Conservation (phyloP, 352 stramenopile species). For the Phytophthora sp. region DNA sequence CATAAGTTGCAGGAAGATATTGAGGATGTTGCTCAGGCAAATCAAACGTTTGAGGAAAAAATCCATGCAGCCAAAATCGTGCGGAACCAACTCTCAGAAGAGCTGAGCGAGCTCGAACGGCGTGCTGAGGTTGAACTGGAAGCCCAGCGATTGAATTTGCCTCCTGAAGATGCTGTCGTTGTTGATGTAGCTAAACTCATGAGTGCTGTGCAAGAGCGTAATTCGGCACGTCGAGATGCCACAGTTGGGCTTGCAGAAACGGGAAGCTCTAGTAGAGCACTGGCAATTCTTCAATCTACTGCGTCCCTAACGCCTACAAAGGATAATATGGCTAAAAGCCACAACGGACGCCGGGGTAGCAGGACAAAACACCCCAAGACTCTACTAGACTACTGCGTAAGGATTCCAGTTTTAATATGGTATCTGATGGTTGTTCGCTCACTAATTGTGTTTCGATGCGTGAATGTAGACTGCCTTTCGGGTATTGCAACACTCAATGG, state of each 20-base stretch:
- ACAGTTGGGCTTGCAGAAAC: neutral
- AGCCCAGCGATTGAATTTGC: slow-evolving; percentile 61
- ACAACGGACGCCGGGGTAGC: neutral
- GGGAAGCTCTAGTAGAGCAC: neutral
- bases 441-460: neutral
- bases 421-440: neutral
- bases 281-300: neutral
- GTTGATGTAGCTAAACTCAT: slow-evolving; percentile 71
- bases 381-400: slow-evolving; percentile 30
- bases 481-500: slow-evolving; percentile 58
- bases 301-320: neutral
- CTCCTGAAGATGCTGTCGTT: slow-evolving; percentile 65
- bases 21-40: slow-evolving; percentile 46
- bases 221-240: slow-evolving; percentile 11
- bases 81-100: slow-evolving; percentile 54
- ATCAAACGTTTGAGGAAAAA: slow-evolving; percentile 48
- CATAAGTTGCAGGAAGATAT: slow-evolving; percentile 71
- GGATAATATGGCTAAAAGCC: neutral
- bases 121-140: slow-evolving; percentile 57
- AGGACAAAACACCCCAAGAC: slow-evolving; percentile 1
- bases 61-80: slow-evolving; percentile 53
- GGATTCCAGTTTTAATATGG: neutral
- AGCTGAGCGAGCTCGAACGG: slow-evolving; percentile 65
- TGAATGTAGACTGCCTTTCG: slow-evolving; percentile 47
- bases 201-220: slow-evolving; percentile 55